Evolutionary conservation across 2,329 filamentous ascomycete species (phyloP), one percentile per base, ranked within the genome.

Genomic region (Dothistroma pini): DNA sequence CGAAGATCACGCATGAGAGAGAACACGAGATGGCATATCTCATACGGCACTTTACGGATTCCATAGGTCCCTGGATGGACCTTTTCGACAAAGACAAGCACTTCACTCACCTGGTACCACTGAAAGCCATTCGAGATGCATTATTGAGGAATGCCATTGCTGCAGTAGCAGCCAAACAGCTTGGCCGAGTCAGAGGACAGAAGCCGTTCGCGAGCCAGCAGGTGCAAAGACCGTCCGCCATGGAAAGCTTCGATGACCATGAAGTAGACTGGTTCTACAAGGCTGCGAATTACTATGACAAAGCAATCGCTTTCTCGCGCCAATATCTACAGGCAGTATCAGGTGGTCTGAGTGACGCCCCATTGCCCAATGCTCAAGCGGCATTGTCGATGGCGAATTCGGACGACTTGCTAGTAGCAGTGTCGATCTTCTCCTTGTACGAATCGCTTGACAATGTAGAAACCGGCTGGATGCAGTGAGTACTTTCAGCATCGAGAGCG

Each of bases 381-480:
- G 58, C 65, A 3, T 35, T 65, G 4, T 69, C 75, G 0, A 66
- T 76, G 57, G 77, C 77, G 47, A 80, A 79, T 64, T 77, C 80
- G 1, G 85, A 87, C 64, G 84, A 88, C 59, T 79, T 87, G 1
- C 76, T 88, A 16, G 84, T 86, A 4, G 85, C 86, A 1, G 85
- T 86, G 1, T 85, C 86, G 0, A 88, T 89, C 12, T 76, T 89
- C 9, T 88, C 85, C 57, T 81, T 86, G 0, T 88, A 88, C 70
- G 86, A 89, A 64, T 84, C 87, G 52, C 76, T 89, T 21, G 85
- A 88, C 70, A 83, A 84, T 4, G 84, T 84, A 1, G 82, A 83
- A 6, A 79, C 80, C 0, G 85, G 85, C 16, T 89, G 85, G 85
- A 55, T 70, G 44, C 69, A 70, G 69, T 70, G 41, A 66, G 69